Percentiles rank a stretch among this genome's conserved stretches.
phyloP scores from a whole-genome alignment of 1,284 basidiomycete species.

The Exobasidium rhododendri region DNA sequence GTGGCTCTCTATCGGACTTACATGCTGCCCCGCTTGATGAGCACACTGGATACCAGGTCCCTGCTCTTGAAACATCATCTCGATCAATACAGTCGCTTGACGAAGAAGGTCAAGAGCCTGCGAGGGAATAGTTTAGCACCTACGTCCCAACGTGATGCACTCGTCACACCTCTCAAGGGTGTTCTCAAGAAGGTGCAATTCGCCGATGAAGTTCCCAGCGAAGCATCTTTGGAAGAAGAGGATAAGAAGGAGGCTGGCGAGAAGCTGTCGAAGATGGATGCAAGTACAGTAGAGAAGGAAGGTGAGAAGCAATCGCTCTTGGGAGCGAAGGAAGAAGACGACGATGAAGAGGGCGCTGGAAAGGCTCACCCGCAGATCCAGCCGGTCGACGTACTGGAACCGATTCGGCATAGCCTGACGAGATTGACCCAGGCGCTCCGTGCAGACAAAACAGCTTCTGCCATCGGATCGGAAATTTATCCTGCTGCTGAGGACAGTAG shows the following conservation, averaged over 20 bases:
- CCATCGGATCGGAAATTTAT: background rate
- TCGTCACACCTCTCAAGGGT: constrained; percentile 20
- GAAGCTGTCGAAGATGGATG: background rate
- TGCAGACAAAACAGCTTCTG: constrained; percentile 16
- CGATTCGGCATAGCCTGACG: constrained; percentile 36
- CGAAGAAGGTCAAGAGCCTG: constrained; percentile 19
- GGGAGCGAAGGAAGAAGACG: constrained; percentile 1
- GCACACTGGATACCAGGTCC: constrained; percentile 38
- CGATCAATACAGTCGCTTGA: constrained; percentile 31
- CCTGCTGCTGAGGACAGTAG: background rate
- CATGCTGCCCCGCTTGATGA: constrained; percentile 38
- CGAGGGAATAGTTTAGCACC: constrained; percentile 17
- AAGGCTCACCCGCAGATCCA: constrained; percentile 18
- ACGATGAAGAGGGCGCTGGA: constrained; percentile 7
- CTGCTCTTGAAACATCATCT: constrained; percentile 37
- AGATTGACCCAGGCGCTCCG: constrained; percentile 28
- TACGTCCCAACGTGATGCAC: background rate
- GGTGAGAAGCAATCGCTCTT: background rate
- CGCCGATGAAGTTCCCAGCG: constrained; percentile 25
- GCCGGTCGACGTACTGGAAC: constrained; percentile 41
- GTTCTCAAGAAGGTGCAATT: constrained; percentile 42
- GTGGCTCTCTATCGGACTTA: constrained; percentile 41
- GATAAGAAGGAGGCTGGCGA: constrained; percentile 12
- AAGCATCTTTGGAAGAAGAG: constrained; percentile 1
- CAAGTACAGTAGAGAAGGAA: background rate